Percentiles rank a stretch among this genome's conserved stretches.
Conservation (phyloP, 2,329 filamentous ascomycete species). For the Botrytis galanthina region DNA sequence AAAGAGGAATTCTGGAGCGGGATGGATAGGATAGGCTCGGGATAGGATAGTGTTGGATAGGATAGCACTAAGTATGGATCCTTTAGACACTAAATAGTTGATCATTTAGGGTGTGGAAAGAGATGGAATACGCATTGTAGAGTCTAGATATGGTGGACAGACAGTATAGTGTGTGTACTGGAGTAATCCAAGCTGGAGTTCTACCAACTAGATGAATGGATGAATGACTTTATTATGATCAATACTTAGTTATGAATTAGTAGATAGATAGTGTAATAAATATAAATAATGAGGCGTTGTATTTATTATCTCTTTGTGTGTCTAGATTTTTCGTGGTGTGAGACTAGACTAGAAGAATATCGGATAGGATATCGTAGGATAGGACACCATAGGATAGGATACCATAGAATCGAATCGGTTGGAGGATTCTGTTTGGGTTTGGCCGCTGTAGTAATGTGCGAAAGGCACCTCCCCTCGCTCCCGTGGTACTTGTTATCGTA, state of each 20-base stretch:
- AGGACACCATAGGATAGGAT: not conserved
- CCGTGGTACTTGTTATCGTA: not conserved
- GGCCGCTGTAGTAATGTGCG: not conserved
- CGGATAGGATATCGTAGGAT: too few relatives aligned
- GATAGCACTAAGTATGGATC: too few relatives aligned
- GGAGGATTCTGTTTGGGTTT: not conserved
- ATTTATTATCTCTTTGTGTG: not conserved
- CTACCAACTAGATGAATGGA: too few relatives aligned
- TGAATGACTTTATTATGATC: not conserved
- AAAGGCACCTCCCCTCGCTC: not conserved
- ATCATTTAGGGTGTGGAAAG: not conserved
- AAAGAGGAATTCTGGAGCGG: not conserved
- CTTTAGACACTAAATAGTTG: not conserved
- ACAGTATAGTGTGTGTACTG: too few relatives aligned
- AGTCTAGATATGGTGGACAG: not conserved
- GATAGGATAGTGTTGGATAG: too few relatives aligned
- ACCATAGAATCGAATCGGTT: not conserved
- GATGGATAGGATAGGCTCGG: too few relatives aligned
- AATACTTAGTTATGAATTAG: not conserved
- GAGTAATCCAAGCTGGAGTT: too few relatives aligned
- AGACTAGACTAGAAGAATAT: not conserved
- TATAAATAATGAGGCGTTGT: not conserved
- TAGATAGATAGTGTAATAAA: not conserved
- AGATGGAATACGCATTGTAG: not conserved
- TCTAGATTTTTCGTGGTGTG: not conserved